Evolutionary conservation across 2,329 filamentous ascomycete genomes (phyloP).

Genomic region (Cercospora nicotianae): DNA sequence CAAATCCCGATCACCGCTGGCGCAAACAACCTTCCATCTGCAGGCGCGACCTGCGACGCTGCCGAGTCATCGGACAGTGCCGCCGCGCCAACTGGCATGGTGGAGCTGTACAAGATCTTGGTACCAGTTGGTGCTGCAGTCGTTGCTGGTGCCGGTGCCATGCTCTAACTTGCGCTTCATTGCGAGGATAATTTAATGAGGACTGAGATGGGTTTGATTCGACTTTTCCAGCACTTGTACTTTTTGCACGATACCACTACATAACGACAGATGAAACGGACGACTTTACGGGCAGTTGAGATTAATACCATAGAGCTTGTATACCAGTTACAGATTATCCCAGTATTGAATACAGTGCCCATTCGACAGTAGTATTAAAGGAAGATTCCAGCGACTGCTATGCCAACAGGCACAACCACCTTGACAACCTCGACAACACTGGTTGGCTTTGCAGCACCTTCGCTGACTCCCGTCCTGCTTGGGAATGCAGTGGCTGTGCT

Average conservation of each 20-base stretch:
- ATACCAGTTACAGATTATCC: background rate
- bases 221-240: background rate
- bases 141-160: conserved; percentile 15
- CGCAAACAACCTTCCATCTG: conserved; percentile 4
- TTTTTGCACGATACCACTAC: conserved; percentile 5
- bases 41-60: conserved; percentile 1
- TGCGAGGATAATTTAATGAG: background rate
- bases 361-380: background rate
- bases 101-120: conserved; percentile 15
- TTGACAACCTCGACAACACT: conserved; percentile 22
- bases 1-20: conserved; percentile 10
- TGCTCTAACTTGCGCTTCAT: background rate
- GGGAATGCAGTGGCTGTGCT: conserved; percentile 4
- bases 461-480: conserved; percentile 5
- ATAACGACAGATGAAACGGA: conserved; percentile 2
- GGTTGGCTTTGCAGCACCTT: conserved; percentile 15
- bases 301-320: background rate
- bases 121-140: conserved; percentile 16
- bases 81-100: conserved; percentile 11
- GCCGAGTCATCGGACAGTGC: background rate
- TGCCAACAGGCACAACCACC: conserved; percentile 21
- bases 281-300: background rate
- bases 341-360: background rate
- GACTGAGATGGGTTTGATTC: background rate
- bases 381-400: conserved; percentile 12